Percentiles rank a stretch among this genome's conserved stretches.
Evolutionary conservation across 768 basidiomycete species (phyloP).

Genomic region (Phylloporus rhodoxanthus): DNA sequence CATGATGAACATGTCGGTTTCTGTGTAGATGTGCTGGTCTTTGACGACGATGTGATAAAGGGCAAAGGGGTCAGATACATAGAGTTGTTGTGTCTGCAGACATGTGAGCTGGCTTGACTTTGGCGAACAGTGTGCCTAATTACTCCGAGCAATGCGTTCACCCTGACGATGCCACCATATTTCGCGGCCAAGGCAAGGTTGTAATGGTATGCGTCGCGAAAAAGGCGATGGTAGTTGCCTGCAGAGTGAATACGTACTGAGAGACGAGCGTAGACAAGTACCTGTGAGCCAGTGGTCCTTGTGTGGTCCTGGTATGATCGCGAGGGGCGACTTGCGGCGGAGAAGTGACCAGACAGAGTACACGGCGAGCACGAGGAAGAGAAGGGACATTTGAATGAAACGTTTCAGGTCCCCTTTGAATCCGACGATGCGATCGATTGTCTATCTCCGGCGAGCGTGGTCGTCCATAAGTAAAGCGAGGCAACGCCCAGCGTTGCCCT

Average conservation of each 20-base stretch:
- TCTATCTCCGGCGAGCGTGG: not conserved
- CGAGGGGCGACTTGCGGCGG: conserved; percentile 14
- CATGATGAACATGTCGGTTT: conserved; percentile 33
- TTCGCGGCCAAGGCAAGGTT: conserved; percentile 24
- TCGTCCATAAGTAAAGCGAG: not conserved
- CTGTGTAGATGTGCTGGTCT: conserved; percentile 34
- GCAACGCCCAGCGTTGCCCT: not conserved
- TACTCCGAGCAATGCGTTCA: conserved; percentile 34
- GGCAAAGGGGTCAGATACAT: conserved; percentile 35
- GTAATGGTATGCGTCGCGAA: conserved; percentile 31
- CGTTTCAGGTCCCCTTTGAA: not conserved
- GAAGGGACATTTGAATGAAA: not conserved
- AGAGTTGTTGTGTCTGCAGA: conserved; percentile 26
- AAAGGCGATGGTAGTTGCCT: conserved; percentile 32
- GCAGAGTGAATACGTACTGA: not conserved
- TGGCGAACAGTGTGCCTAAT: not conserved
- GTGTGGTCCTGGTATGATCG: conserved; percentile 25
- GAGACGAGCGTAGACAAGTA: not conserved
- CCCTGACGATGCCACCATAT: conserved; percentile 33
- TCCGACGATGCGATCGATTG: not conserved
- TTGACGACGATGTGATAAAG: conserved; percentile 35
- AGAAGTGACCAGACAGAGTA: conserved; percentile 15
- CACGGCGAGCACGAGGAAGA: conserved; percentile 3
- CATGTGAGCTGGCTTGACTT: not conserved
- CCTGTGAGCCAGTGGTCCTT: conserved; percentile 35